A percentile compares a stretch with the other conserved stretches of the same genome.
Conservation (phyloP, 2,329 filamentous ascomycete species). For the Phyllosticta capitalensis region DNA sequence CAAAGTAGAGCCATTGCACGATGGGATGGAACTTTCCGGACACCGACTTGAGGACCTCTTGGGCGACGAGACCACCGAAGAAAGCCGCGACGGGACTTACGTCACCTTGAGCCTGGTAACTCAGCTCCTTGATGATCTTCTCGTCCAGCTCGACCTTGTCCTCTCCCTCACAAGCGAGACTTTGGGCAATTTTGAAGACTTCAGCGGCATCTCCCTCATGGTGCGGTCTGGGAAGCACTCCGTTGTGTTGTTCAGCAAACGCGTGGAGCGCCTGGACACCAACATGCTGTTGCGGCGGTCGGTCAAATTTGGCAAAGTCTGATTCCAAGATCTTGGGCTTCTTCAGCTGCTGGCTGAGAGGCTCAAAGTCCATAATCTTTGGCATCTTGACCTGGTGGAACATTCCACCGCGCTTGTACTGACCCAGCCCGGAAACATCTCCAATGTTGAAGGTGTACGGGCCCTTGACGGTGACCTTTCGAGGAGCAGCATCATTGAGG, state of each 20-base stretch:
- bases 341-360: slow-evolving; percentile 65
- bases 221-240: slow-evolving; percentile 70
- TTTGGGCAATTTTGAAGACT: slow-evolving; percentile 64
- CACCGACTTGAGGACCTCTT: slow-evolving; percentile 92
- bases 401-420: slow-evolving; percentile 80
- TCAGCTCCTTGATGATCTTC: slow-evolving; percentile 85
- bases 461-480: slow-evolving; percentile 84
- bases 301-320: slow-evolving; percentile 96
- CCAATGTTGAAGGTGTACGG: slow-evolving; percentile 98
- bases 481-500: slow-evolving; percentile 72
- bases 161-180: slow-evolving; percentile 55
- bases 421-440: slow-evolving; percentile 75
- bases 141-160: slow-evolving; percentile 79
- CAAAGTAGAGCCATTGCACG: slow-evolving; percentile 92
- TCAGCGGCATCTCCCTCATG: slow-evolving; percentile 75
- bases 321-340: slow-evolving; percentile 85
- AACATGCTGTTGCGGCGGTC: slow-evolving; percentile 81
- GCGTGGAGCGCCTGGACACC: slow-evolving; percentile 87
- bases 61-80: slow-evolving; percentile 86
- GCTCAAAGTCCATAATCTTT: slow-evolving; percentile 82
- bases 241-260: slow-evolving; percentile 63
- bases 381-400: slow-evolving; percentile 99
- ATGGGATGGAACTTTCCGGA: slow-evolving; percentile 98
- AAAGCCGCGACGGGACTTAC: slow-evolving; percentile 87
- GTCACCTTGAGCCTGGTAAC: slow-evolving; percentile 88